These are phyloP conservation scores for Trichoderma asperelloides DNA, from an alignment of 495 filamentous ascomycete genomes.

Conservation along the genomic window DNA sequence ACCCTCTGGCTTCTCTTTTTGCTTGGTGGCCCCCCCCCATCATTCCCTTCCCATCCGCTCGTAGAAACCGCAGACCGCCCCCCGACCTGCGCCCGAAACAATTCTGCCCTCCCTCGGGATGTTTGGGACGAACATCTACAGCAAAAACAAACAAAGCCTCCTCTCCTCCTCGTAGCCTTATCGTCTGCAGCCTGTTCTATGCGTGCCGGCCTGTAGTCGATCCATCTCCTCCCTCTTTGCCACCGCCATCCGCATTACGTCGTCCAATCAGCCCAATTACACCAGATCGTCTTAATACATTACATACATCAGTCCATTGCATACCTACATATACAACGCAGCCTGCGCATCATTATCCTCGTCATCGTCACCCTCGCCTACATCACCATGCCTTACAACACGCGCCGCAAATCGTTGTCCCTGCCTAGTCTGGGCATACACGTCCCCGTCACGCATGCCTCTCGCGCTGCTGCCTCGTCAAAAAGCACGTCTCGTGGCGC, in stretches of 20 bases:
- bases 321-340: background rate
- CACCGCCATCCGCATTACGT: background rate
- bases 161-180: background rate
- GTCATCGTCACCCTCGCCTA: background rate
- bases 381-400: constrained; percentile 85
- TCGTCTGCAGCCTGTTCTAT: background rate
- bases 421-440: constrained; percentile 89
- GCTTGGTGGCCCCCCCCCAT: background rate
- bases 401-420: constrained; percentile 91
- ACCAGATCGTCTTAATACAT: background rate
- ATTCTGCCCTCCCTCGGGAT: constrained; percentile 3
- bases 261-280: constrained; percentile 2
- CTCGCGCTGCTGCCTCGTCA: constrained; percentile 38
- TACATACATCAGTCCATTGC: background rate
- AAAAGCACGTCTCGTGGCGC: constrained; percentile 40
- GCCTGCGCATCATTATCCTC: too few relatives aligned
- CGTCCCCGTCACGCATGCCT: constrained; percentile 61
- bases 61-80: constrained; percentile 7
- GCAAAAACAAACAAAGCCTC: background rate
- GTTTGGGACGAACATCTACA: background rate
- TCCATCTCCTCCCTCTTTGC: background rate
- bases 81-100: constrained; percentile 4
- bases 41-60: background rate
- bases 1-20: constrained; percentile 13
- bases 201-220: constrained; percentile 5